Base-by-base conservation (phyloP, 257 asterid species). In the Solanum chiquidenum region DNA sequence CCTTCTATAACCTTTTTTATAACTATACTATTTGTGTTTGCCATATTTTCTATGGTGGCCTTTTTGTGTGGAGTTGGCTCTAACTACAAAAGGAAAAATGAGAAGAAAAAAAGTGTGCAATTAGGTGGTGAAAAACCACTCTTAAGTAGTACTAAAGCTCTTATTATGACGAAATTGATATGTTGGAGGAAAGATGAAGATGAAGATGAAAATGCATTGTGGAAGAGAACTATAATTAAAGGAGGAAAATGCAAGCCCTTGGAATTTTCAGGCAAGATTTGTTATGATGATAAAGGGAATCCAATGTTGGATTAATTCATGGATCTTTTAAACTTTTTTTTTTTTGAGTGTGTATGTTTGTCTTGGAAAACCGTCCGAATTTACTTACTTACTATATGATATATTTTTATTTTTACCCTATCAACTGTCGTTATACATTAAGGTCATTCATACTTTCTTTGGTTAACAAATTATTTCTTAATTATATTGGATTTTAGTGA, bases 171-270 rank as follows among this genome's bases (percentile, higher is more conserved):
- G 7, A 93, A 89, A 73, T 91, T 94, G 93, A 58, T 92, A n/a
- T 91, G 95, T 1, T 93, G 97, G 97, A 92, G 90, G 73, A 93
- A 93, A 88, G 91, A 90, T 83, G 83, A 76, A 83, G 88, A 76
- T 16, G 90, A 75, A 12, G 90, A 83, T 35, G 91, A 87, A 83
- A 91, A 86, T 33, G 94, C 21, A 82, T 83, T 93, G 34, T 94
- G 97, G 95, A 94, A 90, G 92, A 94, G 92, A 92, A 89, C 94
- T 64, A 92, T 94, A 40, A 91, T 94, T 66, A 93, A 83, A 80
- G 97, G 97, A 8, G 95, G 90, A 29, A 92, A 90, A 88, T 94
- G 95, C 87, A 89, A 90, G 1, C 95, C 95, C 2, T 35, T 92
- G 88, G 92, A 94, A 44, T 94, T 94, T 77, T 94, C 94, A 16